phyloP scores from a whole-genome alignment of 257 asterid species.

The Coffea eugenioides region DNA sequence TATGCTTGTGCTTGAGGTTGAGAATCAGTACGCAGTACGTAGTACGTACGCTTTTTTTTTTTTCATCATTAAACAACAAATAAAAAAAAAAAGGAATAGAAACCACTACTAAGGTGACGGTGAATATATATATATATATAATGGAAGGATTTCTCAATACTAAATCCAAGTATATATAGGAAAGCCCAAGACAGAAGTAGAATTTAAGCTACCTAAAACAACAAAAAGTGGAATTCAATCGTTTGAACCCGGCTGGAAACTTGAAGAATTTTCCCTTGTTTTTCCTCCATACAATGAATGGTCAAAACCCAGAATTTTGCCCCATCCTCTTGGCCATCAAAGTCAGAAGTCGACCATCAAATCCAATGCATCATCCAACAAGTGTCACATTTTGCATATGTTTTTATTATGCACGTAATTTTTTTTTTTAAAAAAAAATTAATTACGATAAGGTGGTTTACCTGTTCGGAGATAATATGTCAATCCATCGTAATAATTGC shows the following conservation, averaged over 20 bases:
- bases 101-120: too few relatives aligned
- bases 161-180: not conserved
- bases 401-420: not conserved
- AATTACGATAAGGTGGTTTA: not conserved
- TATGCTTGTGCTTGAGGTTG: too few relatives aligned
- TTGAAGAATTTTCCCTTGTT: not conserved
- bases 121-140: too few relatives aligned
- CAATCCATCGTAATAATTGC: not conserved
- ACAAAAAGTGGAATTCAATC: not conserved
- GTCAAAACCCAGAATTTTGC: not conserved
- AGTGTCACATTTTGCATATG: slow-evolving; percentile 17
- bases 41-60: too few relatives aligned
- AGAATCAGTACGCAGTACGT: too few relatives aligned
- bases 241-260: not conserved
- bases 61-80: too few relatives aligned
- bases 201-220: not conserved
- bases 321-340: not conserved
- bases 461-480: not conserved
- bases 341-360: slow-evolving; percentile 11
- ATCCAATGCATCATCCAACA: slow-evolving; percentile 8
- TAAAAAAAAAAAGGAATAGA: too few relatives aligned
- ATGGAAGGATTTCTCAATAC: not conserved
- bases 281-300: not conserved
- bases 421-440: not conserved
- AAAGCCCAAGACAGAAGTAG: not conserved